Percentiles rank a stretch among this genome's conserved stretches.
Evolutionary conservation across 768 basidiomycete genomes (phyloP).

Genomic region (Mycena pura): DNA sequence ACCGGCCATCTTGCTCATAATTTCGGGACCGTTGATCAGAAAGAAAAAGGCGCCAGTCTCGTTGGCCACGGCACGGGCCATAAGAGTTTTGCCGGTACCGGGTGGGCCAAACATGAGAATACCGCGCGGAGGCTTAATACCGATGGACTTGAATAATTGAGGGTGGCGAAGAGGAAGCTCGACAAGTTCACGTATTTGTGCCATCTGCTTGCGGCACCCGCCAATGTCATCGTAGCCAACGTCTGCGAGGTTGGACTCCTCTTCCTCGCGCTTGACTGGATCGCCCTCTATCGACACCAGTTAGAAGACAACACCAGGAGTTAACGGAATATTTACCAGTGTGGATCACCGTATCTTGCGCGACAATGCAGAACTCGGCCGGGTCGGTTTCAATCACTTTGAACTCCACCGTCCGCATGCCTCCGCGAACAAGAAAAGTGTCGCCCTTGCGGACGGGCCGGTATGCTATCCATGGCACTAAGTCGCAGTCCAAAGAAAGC

Average conservation of each 20-base stretch:
- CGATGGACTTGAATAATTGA: constrained; percentile 99
- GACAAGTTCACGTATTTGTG: constrained; percentile 98
- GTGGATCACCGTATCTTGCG: constrained; percentile 98
- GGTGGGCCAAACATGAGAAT: constrained; percentile 99
- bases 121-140: constrained; percentile 99
- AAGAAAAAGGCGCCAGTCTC: constrained; percentile 99
- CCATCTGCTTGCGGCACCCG: constrained; percentile 99
- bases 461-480: constrained; percentile 61
- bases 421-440: constrained; percentile 98
- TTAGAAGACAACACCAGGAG: neutral
- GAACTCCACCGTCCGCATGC: constrained; percentile 98
- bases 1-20: constrained; percentile 99
- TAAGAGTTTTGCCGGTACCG: constrained; percentile 99
- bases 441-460: constrained; percentile 96
- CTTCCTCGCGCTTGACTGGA: constrained; percentile 98
- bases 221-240: constrained; percentile 99
- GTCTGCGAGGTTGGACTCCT: constrained; percentile 94
- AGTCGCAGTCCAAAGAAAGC: constrained; percentile 8
- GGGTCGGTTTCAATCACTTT: constrained; percentile 99
- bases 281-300: constrained; percentile 77
- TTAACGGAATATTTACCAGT: constrained; percentile 58
- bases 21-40: constrained; percentile 99
- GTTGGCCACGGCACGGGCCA: constrained; percentile 99
- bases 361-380: constrained; percentile 97
- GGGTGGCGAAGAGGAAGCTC: constrained; percentile 98